phyloP scores from a whole-genome alignment of 108 stramenopile genomes.

The Hondaea fermentalgiana region DNA sequence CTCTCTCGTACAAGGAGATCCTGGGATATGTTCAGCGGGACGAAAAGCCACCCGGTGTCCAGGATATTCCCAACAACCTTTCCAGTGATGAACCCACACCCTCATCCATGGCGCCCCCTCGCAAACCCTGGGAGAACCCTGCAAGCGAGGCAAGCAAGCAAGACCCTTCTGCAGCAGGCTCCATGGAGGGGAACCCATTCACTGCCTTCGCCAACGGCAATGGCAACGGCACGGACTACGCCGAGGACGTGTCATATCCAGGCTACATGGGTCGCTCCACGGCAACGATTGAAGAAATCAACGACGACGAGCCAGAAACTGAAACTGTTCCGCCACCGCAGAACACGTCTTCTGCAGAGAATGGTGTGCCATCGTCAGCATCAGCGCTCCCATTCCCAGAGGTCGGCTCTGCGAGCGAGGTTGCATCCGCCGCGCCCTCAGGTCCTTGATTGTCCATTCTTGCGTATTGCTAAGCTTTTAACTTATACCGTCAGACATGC shows the following conservation, averaged over 20 bases:
- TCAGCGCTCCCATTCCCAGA: background rate
- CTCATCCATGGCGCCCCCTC: background rate
- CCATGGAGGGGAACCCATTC: background rate
- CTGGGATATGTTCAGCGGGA: background rate
- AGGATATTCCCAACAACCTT: background rate
- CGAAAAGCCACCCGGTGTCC: background rate
- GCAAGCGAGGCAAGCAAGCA: background rate
- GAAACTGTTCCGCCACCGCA: background rate
- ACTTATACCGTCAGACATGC: no score
- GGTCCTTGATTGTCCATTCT: no score
- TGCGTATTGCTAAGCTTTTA: no score
- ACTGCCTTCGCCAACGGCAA: background rate
- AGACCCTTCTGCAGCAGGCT: background rate
- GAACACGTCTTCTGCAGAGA: background rate
- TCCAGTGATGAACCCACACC: background rate
- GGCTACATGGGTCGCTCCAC: background rate
- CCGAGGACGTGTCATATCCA: background rate
- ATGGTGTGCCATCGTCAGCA: background rate
- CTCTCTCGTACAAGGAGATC: background rate
- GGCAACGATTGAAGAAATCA: background rate
- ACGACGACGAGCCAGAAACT: background rate
- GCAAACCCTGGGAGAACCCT: background rate
- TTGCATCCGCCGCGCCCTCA: background rate
- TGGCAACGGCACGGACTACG: background rate
- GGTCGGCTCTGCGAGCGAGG: background rate